phyloP scores from a whole-genome alignment of 2,329 filamentous ascomycete species.

The Chalaropsis ovoidea region DNA sequence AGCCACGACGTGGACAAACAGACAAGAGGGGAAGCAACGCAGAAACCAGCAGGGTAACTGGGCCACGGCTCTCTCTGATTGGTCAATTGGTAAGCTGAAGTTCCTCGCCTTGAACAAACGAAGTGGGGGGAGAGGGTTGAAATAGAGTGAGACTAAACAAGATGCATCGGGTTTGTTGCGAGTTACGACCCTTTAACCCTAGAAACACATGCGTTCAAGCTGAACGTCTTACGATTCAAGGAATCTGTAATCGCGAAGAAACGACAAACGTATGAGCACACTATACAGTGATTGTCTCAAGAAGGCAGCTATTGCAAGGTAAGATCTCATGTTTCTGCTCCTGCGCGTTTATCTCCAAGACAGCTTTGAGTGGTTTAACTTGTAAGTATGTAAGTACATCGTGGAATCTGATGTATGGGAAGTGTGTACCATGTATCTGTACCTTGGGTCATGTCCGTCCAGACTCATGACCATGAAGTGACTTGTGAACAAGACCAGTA shows the following conservation, averaged over 20 bases:
- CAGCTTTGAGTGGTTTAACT: not conserved
- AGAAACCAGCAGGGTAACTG: not conserved
- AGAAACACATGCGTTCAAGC: not conserved
- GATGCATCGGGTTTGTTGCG: not conserved
- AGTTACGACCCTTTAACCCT: not conserved
- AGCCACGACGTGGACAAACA: constrained; percentile 7
- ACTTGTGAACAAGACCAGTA: not conserved
- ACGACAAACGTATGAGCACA: too few species aligned
- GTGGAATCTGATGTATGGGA: not conserved
- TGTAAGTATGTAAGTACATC: not conserved
- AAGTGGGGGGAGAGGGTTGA: constrained; percentile 4
- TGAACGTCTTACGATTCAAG: too few species aligned
- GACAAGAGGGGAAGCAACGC: constrained; percentile 5
- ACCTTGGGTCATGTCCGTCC: not conserved
- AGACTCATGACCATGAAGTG: not conserved
- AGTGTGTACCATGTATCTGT: not conserved
- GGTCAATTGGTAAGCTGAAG: constrained; percentile 8
- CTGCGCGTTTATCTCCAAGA: not conserved
- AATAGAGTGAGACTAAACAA: not conserved
- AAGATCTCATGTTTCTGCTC: not conserved
- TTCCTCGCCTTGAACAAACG: not conserved
- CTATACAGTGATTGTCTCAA: too few species aligned
- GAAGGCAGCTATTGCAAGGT: too few species aligned
- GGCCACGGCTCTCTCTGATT: not conserved
- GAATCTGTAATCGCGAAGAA: too few species aligned